These are phyloP conservation scores for Triticum urartu DNA, from an alignment of 176 grass and related monocot genomes.

Conservation along the genomic window DNA sequence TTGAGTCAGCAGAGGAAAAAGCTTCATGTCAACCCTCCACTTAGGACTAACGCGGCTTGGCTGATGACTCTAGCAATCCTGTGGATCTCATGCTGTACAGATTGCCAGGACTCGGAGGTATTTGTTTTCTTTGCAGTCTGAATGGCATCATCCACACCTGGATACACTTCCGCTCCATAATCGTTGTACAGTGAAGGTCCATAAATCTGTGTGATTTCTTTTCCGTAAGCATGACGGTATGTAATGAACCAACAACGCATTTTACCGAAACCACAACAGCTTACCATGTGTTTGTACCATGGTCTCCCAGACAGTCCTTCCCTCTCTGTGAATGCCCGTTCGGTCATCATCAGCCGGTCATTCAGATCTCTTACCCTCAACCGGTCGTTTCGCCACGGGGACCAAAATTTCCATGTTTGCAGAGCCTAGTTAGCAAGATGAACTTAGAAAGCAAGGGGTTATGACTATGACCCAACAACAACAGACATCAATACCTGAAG, in stretches of 20 bases:
- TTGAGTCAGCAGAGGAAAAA: not conserved
- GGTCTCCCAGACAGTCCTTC: slow-evolving; percentile 67
- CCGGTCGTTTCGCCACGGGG: slow-evolving; percentile 40
- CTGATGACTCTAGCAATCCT: slow-evolving; percentile 67
- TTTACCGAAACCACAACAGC: not conserved
- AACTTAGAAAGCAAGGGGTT: not conserved
- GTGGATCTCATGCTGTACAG: slow-evolving; percentile 73
- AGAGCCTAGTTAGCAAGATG: slow-evolving; percentile 42
- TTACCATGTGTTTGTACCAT: slow-evolving; percentile 97
- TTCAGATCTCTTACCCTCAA: slow-evolving; percentile 72
- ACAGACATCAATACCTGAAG: slow-evolving; percentile 51
- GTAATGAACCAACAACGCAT: not conserved
- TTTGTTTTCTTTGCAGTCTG: slow-evolving; percentile 49
- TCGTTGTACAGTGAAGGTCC: slow-evolving; percentile 63
- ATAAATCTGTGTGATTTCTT: slow-evolving; percentile 55
- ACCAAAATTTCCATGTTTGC: slow-evolving; percentile 45
- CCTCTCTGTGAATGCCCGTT: slow-evolving; percentile 70
- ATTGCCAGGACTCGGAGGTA: slow-evolving; percentile 51
- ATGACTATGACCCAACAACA: not conserved
- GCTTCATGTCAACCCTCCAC: slow-evolving; percentile 59
- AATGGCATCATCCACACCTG: slow-evolving; percentile 70
- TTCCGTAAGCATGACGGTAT: slow-evolving; percentile 7
- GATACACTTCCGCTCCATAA: slow-evolving; percentile 79
- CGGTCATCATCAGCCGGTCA: slow-evolving; percentile 80
- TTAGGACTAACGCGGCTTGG: slow-evolving; percentile 59